A percentile compares a stretch with the other conserved stretches of the same genome.
Conservation (phyloP, 148 eudicot genomes). For the Chenopodium suecicum region DNA sequence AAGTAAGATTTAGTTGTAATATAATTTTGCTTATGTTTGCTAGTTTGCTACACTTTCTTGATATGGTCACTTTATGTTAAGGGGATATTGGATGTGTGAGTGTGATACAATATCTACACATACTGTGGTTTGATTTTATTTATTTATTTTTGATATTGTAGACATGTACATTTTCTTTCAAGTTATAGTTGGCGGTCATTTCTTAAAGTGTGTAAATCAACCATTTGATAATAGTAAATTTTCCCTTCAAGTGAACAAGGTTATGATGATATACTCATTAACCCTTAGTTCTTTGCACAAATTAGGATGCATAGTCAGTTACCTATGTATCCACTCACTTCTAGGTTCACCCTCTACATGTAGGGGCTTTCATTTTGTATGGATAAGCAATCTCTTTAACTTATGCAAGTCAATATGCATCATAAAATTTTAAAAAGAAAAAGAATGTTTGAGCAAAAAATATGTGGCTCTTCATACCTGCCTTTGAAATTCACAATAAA, state of each 20-base stretch:
- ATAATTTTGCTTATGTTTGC: not conserved
- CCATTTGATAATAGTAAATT: not conserved
- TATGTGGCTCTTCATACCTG: no score
- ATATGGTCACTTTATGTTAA: not conserved
- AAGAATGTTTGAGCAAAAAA: no score
- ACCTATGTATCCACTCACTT: not conserved
- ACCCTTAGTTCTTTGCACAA: not conserved
- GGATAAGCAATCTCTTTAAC: no score
- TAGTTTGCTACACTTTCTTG: not conserved
- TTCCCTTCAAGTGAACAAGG: not conserved
- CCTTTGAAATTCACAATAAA: not conserved
- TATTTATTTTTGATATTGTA: not conserved
- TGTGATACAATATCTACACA: not conserved
- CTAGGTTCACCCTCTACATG: no score
- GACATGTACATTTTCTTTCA: not conserved
- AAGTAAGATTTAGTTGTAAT: slow-evolving; percentile 42
- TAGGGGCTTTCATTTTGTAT: no score
- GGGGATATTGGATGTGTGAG: not conserved
- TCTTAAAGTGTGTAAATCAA: not conserved
- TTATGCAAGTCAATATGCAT: no score
- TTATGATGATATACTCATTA: not conserved
- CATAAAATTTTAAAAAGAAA: no score
- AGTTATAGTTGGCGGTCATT: not conserved
- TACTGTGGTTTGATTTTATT: not conserved
- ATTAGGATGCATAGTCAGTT: no score